Evolutionary conservation across 108 stramenopile species (phyloP).

Genomic region (Cyclotella kingstonii): DNA sequence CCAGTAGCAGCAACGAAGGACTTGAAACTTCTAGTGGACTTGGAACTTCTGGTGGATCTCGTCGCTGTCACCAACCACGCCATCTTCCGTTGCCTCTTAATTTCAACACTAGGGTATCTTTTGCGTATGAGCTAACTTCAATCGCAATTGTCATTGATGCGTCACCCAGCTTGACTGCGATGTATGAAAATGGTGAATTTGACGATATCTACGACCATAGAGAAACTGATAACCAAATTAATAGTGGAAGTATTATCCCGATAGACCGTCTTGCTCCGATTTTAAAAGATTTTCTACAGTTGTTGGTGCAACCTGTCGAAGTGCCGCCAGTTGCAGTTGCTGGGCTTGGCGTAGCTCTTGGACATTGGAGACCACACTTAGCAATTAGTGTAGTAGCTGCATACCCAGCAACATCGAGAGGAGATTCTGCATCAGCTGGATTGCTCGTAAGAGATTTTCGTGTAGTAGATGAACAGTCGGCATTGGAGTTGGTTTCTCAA

Average conservation of each 20-base stretch:
- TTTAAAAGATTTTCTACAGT: slow-evolving; percentile 57
- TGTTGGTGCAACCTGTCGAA: slow-evolving; percentile 65
- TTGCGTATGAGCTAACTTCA: slow-evolving; percentile 76
- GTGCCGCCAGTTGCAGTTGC: slow-evolving; percentile 46
- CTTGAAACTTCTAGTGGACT: background rate
- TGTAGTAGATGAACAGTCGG: slow-evolving; percentile 56
- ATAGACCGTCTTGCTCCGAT: slow-evolving; percentile 68
- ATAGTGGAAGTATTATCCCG: slow-evolving; percentile 45
- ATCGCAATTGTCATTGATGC: slow-evolving; percentile 85
- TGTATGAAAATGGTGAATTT: slow-evolving; percentile 33
- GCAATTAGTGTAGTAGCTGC: slow-evolving; percentile 80
- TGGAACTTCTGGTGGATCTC: background rate
- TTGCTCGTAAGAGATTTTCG: slow-evolving; percentile 74
- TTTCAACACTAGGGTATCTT: slow-evolving; percentile 65
- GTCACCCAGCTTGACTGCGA: slow-evolving; percentile 67
- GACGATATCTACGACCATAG: slow-evolving; percentile 2
- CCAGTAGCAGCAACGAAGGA: background rate
- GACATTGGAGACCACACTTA: slow-evolving; percentile 60
- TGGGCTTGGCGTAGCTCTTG: slow-evolving; percentile 34
- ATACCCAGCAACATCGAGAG: slow-evolving; percentile 49
- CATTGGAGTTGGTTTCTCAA: slow-evolving; percentile 42
- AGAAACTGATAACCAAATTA: background rate
- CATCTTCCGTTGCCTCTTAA: slow-evolving; percentile 60
- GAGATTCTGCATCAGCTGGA: slow-evolving; percentile 50
- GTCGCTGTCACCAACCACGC: slow-evolving; percentile 60